Conservation (phyloP, 495 filamentous ascomycete species). For the Daldinia concentrica region DNA sequence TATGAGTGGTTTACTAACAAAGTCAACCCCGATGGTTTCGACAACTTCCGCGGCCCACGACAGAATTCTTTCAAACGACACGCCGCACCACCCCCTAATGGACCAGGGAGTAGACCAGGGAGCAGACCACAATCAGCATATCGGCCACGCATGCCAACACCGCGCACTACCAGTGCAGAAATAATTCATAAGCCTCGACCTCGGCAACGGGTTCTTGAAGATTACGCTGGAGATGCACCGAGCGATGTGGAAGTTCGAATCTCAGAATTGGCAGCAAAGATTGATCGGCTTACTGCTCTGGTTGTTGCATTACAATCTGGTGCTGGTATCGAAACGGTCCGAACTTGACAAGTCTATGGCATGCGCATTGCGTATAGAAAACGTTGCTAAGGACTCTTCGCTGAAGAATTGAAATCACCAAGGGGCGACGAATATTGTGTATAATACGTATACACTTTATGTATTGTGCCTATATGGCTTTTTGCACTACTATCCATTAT, state of each 20-base stretch:
- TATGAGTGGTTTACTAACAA: constrained; percentile 58
- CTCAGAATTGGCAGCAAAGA: constrained; percentile 56
- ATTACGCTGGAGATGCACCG: constrained; percentile 44
- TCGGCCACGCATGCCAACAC: constrained; percentile 28
- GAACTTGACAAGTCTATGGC: constrained; percentile 14
- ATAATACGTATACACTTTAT: neutral
- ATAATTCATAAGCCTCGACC: constrained; percentile 23
- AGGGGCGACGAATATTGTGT: neutral
- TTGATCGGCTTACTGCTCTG: constrained; percentile 57
- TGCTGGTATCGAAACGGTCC: constrained; percentile 24
- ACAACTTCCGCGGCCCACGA: constrained; percentile 49
- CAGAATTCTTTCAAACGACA: constrained; percentile 32
- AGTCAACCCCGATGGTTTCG: constrained; percentile 37
- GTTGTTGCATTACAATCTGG: constrained; percentile 52
- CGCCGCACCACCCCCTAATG: constrained; percentile 9
- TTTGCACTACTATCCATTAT: neutral
- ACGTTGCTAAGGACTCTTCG: neutral
- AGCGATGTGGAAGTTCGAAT: constrained; percentile 56
- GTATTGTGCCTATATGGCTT: neutral
- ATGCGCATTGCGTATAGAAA: neutral
- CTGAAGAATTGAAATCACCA: neutral
- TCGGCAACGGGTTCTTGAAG: constrained; percentile 25
- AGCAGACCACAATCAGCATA: constrained; percentile 31
- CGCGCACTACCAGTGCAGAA: constrained; percentile 36
- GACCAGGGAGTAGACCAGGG: constrained; percentile 20